Conservation (phyloP, 108 stramenopile species). For the Cyclotella baltica region DNA sequence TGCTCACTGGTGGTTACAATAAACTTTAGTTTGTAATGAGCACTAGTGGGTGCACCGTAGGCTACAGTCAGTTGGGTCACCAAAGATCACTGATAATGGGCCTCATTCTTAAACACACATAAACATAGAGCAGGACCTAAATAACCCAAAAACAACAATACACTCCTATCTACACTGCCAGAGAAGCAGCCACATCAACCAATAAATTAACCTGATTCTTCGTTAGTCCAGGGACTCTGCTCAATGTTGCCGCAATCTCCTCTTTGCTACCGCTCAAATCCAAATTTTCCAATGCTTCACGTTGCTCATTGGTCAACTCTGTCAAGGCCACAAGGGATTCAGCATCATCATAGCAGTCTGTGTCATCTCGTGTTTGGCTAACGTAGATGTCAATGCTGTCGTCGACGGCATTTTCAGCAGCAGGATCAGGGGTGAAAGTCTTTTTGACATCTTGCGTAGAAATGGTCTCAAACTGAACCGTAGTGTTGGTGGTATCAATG, state of each 20-base stretch:
- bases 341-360: conserved; percentile 15
- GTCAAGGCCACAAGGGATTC: conserved; percentile 35
- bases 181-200: conserved; percentile 47
- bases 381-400: neutral
- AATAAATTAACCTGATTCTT: conserved; percentile 51
- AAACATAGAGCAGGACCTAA: no score
- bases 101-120: no score
- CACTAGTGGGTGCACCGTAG: no score
- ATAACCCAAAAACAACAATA: no score
- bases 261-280: conserved; percentile 42
- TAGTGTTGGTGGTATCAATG: no score
- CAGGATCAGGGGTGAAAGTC: neutral
- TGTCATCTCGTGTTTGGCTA: conserved; percentile 34
- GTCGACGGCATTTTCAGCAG: neutral
- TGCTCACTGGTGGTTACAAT: no score
- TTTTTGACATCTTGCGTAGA: no score
- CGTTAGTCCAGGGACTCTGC: conserved; percentile 46
- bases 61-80: no score
- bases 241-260: conserved; percentile 42
- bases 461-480: no score
- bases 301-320: conserved; percentile 45
- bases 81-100: no score
- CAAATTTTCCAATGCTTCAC: conserved; percentile 38
- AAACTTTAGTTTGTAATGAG: no score
- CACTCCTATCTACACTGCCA: conserved; percentile 20